Conservation (phyloP, 1,284 basidiomycete species). For the Rhodotorula sp. region DNA sequence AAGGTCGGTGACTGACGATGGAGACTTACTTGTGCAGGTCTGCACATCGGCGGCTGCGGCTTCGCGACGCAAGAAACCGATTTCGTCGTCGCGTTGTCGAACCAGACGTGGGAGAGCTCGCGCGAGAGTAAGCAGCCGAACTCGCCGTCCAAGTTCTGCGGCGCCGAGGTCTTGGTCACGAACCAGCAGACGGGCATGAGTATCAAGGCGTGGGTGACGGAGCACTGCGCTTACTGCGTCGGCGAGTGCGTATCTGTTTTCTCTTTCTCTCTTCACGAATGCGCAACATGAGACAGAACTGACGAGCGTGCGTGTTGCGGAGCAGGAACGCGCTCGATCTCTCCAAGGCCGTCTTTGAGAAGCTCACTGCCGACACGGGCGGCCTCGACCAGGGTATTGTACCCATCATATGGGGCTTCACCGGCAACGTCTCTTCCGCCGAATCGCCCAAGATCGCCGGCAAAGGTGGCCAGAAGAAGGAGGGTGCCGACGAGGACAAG, state of each 20-base stretch:
- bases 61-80: conserved; percentile 12
- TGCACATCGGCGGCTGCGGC: conserved; percentile 23
- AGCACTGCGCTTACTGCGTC: conserved; percentile 18
- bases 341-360: conserved; percentile 14
- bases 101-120: conserved; percentile 21
- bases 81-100: conserved; percentile 20
- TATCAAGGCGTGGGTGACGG: conserved; percentile 22
- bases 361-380: conserved; percentile 5
- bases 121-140: background rate
- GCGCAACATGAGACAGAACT: no score
- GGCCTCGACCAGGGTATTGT: conserved; percentile 8
- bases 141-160: conserved; percentile 9
- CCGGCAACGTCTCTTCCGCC: conserved; percentile 3
- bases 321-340: conserved; percentile 20
- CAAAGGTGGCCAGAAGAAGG: background rate
- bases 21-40: background rate
- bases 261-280: background rate
- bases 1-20: background rate
- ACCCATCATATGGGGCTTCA: conserved; percentile 21
- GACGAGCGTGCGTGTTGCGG: no score
- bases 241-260: background rate
- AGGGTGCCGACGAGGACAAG: background rate
- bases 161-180: conserved; percentile 20
- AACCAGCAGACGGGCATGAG: conserved; percentile 10
- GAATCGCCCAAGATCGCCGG: background rate